phyloP scores from a whole-genome alignment of 176 grass and related monocot genomes.

The Aechmea fasciata region DNA sequence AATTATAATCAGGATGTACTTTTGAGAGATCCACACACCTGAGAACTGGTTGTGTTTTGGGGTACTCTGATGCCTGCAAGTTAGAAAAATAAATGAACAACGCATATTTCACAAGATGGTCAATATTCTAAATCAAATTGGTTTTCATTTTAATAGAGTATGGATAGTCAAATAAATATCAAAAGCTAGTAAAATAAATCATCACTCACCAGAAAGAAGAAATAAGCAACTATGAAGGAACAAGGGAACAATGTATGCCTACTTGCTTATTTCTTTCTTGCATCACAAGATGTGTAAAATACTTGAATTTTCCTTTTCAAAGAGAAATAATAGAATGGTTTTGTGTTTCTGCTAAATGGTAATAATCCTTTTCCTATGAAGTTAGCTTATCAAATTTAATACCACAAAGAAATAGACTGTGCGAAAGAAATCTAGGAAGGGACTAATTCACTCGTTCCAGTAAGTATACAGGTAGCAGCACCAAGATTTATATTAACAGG shows the following conservation, averaged over 20 bases:
- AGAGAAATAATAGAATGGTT: too few species aligned
- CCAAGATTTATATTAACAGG: too few species aligned
- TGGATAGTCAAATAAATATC: neutral
- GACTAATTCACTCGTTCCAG: too few species aligned
- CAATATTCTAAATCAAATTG: neutral
- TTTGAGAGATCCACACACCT: conserved; percentile 39
- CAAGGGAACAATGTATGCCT: neutral
- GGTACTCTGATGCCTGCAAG: conserved; percentile 50
- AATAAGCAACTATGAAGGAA: neutral
- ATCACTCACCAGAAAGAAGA: neutral
- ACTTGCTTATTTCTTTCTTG: neutral
- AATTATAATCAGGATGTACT: neutral
- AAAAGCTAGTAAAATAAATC: neutral
- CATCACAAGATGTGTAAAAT: neutral
- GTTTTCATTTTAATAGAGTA: neutral
- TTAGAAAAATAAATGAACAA: conserved; percentile 13
- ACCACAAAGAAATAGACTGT: too few species aligned
- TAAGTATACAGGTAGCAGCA: too few species aligned
- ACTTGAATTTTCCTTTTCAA: too few species aligned
- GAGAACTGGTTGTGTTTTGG: conserved; percentile 57
- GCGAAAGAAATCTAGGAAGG: too few species aligned
- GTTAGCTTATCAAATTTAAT: too few species aligned
- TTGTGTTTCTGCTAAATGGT: too few species aligned
- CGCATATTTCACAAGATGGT: neutral
- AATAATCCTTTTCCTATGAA: too few species aligned